A percentile compares a stretch with the other conserved stretches of the same genome.
Evolutionary conservation across 1,139 yeast genomes (phyloP).

Genomic region (Sporopachydermia cereana): DNA sequence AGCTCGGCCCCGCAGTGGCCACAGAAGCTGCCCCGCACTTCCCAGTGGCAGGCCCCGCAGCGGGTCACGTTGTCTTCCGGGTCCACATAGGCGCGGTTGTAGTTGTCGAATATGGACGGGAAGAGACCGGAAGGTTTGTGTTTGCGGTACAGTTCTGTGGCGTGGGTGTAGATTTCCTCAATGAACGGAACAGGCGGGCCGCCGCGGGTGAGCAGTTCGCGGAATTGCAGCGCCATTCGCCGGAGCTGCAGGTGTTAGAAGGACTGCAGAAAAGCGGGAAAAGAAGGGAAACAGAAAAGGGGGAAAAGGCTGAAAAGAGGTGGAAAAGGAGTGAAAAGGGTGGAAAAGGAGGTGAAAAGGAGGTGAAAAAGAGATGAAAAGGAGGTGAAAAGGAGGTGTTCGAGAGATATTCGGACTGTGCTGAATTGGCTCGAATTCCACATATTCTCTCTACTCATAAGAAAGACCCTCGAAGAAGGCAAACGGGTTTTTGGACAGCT

Average conservation of each 20-base stretch:
- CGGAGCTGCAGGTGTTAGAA: constrained; percentile 17
- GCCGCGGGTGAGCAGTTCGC: constrained; percentile 18
- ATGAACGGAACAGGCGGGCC: constrained; percentile 19
- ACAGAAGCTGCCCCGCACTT: constrained; percentile 47
- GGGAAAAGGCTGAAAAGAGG: too few relatives aligned
- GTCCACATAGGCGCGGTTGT: constrained; percentile 42
- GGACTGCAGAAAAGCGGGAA: neutral
- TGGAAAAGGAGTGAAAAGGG: too few relatives aligned
- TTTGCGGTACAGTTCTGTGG: constrained; percentile 9
- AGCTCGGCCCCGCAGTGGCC: constrained; percentile 34
- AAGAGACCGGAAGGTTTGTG: constrained; percentile 24
- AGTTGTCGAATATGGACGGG: constrained; percentile 35
- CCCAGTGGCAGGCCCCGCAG: constrained; percentile 80
- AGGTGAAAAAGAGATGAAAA: too few relatives aligned
- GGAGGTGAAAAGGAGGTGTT: too few relatives aligned
- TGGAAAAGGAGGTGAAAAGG: too few relatives aligned
- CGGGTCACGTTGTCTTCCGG: constrained; percentile 69
- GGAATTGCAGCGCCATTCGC: constrained; percentile 22
- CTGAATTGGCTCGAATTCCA: too few relatives aligned
- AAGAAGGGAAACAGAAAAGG: too few relatives aligned
- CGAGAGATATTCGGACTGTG: too few relatives aligned
- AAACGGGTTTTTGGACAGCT: too few relatives aligned
- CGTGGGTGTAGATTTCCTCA: constrained; percentile 30
- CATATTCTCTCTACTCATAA: too few relatives aligned
- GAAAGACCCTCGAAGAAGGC: too few relatives aligned